Percentiles rank a stretch among this genome's conserved stretches.
phyloP scores from a whole-genome alignment of 768 basidiomycete species.

The Russula ochroleuca region DNA sequence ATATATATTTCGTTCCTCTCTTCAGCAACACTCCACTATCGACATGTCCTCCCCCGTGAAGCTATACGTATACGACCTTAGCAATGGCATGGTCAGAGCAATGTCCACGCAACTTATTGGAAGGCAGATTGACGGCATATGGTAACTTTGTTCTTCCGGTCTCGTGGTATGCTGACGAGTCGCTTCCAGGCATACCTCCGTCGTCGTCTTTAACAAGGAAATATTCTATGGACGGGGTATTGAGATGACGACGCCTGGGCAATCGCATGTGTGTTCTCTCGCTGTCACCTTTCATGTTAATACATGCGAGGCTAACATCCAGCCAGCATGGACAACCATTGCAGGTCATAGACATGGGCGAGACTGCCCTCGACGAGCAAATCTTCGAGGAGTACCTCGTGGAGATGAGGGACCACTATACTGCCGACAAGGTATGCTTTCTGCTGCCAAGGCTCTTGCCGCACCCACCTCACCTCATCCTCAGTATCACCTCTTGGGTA shows the following conservation, averaged over 20 bases:
- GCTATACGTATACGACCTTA: slow-evolving; percentile 89
- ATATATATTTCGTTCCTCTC: neutral
- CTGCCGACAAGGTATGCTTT: slow-evolving; percentile 73
- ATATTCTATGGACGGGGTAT: slow-evolving; percentile 92
- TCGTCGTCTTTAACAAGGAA: slow-evolving; percentile 84
- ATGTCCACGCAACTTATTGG: slow-evolving; percentile 81
- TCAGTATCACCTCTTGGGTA: slow-evolving; percentile 84
- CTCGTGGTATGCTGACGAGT: slow-evolving; percentile 19
- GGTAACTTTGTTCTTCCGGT: slow-evolving; percentile 46
- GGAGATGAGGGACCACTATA: slow-evolving; percentile 75
- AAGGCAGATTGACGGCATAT: slow-evolving; percentile 88
- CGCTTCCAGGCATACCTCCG: slow-evolving; percentile 76
- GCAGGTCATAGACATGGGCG: slow-evolving; percentile 68
- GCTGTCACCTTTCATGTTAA: neutral
- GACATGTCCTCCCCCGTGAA: slow-evolving; percentile 45
- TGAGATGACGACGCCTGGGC: slow-evolving; percentile 61
- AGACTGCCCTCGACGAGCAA: slow-evolving; percentile 74
- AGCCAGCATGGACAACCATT: slow-evolving; percentile 69
- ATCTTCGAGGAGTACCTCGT: slow-evolving; percentile 82
- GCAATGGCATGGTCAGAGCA: slow-evolving; percentile 75
- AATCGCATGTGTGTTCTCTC: slow-evolving; percentile 63
- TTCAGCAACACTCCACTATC: neutral
- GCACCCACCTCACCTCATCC: neutral
- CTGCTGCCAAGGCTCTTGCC: slow-evolving; percentile 1
- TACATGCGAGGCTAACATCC: neutral